Conservation (phyloP, 345 rosid genomes). For the Pistacia vera region DNA sequence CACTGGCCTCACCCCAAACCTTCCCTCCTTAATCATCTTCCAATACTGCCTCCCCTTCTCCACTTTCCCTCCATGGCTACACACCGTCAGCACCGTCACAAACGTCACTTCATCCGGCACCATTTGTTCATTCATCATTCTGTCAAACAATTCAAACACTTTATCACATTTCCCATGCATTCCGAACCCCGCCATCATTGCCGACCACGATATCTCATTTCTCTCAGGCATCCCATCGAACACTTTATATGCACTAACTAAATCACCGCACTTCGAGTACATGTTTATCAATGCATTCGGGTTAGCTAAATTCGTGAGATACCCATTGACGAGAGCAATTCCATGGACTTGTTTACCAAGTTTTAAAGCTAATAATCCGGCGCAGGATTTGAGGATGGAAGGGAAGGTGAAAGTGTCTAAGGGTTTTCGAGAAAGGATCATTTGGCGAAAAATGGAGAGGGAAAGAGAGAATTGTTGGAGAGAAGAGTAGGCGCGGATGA, state of each 20-base stretch:
- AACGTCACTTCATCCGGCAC: constrained; percentile 33
- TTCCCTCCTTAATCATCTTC: constrained; percentile 23
- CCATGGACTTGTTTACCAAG: constrained; percentile 40
- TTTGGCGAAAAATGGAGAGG: constrained; percentile 31
- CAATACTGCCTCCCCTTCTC: constrained; percentile 36
- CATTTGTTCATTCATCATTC: constrained; percentile 31
- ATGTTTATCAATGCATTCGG: constrained; percentile 31
- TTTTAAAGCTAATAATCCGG: constrained; percentile 20
- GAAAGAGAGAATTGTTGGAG: constrained; percentile 30
- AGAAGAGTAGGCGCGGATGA: constrained; percentile 39
- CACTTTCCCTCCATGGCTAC: constrained; percentile 37
- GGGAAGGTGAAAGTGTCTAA: constrained; percentile 37
- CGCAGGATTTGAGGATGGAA: constrained; percentile 39
- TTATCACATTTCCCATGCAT: constrained; percentile 29
- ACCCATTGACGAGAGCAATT: constrained; percentile 26
- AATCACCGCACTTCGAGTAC: constrained; percentile 38
- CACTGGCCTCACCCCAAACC: constrained; percentile 35
- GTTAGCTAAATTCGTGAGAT: constrained; percentile 28
- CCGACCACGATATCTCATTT: constrained; percentile 36
- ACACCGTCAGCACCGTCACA: constrained; percentile 31
- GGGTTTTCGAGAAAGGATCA: constrained; percentile 30
- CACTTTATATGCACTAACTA: constrained; percentile 30
- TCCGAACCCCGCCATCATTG: constrained; percentile 33
- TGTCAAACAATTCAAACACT: constrained; percentile 34
- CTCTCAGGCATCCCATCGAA: constrained; percentile 35